Conservation (phyloP, 148 eudicot genomes). For the Vaccinium macrocarpon region DNA sequence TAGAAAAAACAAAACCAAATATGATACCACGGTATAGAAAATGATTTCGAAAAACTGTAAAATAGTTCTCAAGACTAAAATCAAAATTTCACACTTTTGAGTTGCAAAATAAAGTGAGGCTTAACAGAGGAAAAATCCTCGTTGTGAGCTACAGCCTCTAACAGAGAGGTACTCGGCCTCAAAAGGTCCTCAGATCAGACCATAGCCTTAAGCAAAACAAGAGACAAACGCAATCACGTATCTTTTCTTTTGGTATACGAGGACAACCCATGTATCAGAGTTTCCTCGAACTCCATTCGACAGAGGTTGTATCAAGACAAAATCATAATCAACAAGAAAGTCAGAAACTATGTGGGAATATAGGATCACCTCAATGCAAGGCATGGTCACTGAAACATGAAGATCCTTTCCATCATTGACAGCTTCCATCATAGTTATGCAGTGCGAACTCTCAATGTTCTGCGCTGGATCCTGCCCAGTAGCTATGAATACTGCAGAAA, state of each 20-base stretch:
- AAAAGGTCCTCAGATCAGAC: background rate
- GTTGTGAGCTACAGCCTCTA: background rate
- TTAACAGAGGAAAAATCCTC: background rate
- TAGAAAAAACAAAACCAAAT: background rate
- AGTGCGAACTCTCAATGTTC: constrained; percentile 61
- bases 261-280: background rate
- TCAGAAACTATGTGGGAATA: background rate
- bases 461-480: constrained; percentile 72
- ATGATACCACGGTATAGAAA: background rate
- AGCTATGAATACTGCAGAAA: constrained; percentile 55
- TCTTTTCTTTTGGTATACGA: background rate
- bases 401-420: constrained; percentile 53
- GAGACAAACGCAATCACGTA: background rate
- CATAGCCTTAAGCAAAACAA: background rate
- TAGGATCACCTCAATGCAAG: constrained; percentile 51
- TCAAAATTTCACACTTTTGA: background rate
- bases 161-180: background rate
- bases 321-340: background rate
- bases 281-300: background rate
- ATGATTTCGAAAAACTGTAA: background rate
- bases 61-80: background rate
- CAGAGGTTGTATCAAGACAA: background rate
- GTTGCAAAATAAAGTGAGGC: background rate
- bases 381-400: constrained; percentile 64
- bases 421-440: constrained; percentile 67